Conservation (phyloP, 1,139 yeast genomes). For the Geotrichum siamense region DNA sequence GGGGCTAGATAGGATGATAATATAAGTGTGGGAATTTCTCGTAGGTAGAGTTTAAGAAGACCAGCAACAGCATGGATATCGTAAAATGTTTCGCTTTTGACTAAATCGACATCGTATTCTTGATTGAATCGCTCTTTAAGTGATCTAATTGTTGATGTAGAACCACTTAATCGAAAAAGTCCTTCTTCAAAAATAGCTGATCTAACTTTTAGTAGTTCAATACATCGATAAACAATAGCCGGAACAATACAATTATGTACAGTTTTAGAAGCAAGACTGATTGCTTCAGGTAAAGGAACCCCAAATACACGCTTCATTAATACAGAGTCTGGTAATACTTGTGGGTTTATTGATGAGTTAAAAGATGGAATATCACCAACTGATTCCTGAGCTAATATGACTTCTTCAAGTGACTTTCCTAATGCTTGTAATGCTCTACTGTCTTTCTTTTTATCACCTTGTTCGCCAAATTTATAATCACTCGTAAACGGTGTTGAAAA, state of each 20-base stretch:
- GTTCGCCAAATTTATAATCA: not conserved
- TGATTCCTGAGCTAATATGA: constrained; percentile 9
- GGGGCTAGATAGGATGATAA: constrained; percentile 47
- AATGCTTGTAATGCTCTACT: constrained; percentile 5
- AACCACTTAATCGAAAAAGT: constrained; percentile 83
- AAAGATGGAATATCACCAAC: not conserved
- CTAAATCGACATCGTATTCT: constrained; percentile 62
- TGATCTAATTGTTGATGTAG: constrained; percentile 67
- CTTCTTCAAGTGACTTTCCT: constrained; percentile 9
- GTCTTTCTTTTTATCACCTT: not conserved
- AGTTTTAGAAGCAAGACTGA: constrained; percentile 42
- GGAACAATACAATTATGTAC: constrained; percentile 47
- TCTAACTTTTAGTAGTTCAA: constrained; percentile 57
- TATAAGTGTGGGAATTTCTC: constrained; percentile 64
- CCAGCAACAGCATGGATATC: constrained; percentile 80
- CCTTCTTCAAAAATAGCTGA: constrained; percentile 86
- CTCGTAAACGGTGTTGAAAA: not conserved
- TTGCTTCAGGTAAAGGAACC: constrained; percentile 49
- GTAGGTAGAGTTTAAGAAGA: constrained; percentile 60
- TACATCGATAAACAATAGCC: constrained; percentile 67
- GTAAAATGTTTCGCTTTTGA: constrained; percentile 33
- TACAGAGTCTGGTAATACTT: not conserved
- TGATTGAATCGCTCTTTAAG: constrained; percentile 57
- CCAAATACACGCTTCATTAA: constrained; percentile 48
- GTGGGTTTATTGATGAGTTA: constrained; percentile 1